Evolutionary conservation across 106 monocot species (phyloP), one percentile per base, ranked within the genome.

Genomic region (Dendrobium huoshanense): DNA sequence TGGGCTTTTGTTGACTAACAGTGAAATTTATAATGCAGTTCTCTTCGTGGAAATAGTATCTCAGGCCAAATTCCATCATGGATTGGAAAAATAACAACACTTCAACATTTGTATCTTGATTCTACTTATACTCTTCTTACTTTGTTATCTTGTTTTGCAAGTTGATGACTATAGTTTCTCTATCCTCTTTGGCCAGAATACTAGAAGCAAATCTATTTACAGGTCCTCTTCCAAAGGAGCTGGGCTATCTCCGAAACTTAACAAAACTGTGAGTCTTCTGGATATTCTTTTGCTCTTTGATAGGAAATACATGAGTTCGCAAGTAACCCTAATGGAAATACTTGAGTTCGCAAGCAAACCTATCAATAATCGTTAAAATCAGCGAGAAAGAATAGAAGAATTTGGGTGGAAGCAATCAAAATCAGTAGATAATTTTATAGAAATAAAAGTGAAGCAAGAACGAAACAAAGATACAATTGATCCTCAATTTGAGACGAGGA

Each of bases 81-180:
- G 75, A 75, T 75, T 47, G 75, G 75, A 75, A 75, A 75, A n/a
- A 45, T 44, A 44, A 45, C 75, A 43, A 45, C 75, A 47, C 75
- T 75, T 44, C 17, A 44, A 75, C 20, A 45, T 44, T 44, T 75
- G 74, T 74, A 74, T 18, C 18, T 43, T 74, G 43, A 74, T 74
- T 1, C 43, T 20, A 6, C 13, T 74, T 42, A n/a, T 44, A 18
- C 43, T 72, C 8, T 37, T 72, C 33, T 37, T 72, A 33, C 33
- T 44, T 74, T 15, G 5, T 74, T 42, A 18, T 37, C 11, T 19
- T 74, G 4, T 20, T 74, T 10, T 41, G 43, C 19, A 44, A 44
- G 41, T 44, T 42, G 4, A 44, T 44, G 74, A 44, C 4, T 74
- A 37, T 37, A 72, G 72, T 72, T 18, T 37, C 18, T 44, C 43